Conservation (phyloP, 208 protist species). For the Tritrichomonas musculus region DNA sequence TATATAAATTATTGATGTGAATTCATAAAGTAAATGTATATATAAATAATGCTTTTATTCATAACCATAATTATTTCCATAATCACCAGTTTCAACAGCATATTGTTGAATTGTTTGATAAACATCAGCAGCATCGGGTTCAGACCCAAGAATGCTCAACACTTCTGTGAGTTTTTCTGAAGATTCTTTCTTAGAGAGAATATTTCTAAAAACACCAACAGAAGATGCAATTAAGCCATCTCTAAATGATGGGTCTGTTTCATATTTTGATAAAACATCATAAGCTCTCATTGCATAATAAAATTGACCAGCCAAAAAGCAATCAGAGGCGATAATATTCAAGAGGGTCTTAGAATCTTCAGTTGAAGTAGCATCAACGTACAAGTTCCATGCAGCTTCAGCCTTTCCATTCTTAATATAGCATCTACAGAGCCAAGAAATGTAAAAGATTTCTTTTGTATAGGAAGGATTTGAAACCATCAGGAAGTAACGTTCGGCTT, state of each 20-base stretch:
- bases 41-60: too few species aligned
- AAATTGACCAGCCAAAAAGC: not conserved
- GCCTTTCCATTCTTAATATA: not conserved
- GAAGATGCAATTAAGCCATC: conserved; percentile 9
- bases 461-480: not conserved
- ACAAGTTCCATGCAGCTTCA: not conserved
- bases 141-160: not conserved
- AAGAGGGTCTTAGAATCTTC: not conserved
- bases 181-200: not conserved
- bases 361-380: not conserved
- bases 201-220: not conserved
- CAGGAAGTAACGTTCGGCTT: not conserved
- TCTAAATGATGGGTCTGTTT: not conserved
- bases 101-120: not conserved
- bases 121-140: not conserved
- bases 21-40: too few species aligned
- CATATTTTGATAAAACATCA: not conserved
- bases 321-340: not conserved
- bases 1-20: too few species aligned
- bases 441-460: not conserved
- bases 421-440: not conserved
- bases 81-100: not conserved
- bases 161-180: not conserved
- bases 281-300: conserved; percentile 31
- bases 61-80: too few species aligned